A percentile compares a stretch with the other conserved stretches of the same genome.
phyloP scores from a whole-genome alignment of 1,284 basidiomycete species.

The Testicularia cyperi region DNA sequence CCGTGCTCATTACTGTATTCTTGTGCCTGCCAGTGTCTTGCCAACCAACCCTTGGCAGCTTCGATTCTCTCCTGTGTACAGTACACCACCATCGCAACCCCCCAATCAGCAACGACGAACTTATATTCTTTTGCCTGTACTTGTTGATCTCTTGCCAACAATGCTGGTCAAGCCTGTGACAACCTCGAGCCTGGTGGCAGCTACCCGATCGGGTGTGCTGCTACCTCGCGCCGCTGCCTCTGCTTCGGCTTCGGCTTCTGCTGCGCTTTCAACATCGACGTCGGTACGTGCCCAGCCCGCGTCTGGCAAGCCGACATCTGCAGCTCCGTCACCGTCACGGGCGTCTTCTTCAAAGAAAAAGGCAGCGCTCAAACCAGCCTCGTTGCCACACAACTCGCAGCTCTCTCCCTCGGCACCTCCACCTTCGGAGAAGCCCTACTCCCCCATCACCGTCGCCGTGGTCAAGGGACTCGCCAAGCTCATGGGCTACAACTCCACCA shows the following conservation, averaged over 20 bases:
- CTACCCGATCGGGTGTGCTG: slow-evolving; percentile 9
- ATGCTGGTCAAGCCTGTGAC: slow-evolving; percentile 25
- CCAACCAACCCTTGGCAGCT: too few species aligned
- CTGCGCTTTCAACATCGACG: slow-evolving; percentile 7
- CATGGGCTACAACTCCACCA: slow-evolving; percentile 65
- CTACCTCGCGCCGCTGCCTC: slow-evolving; percentile 9
- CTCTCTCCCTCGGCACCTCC: slow-evolving; percentile 48
- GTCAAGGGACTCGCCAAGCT: slow-evolving; percentile 61
- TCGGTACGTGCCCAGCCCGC: slow-evolving; percentile 2
- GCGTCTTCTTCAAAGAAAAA: too few species aligned
- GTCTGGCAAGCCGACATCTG: not conserved
- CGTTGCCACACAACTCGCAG: slow-evolving; percentile 31
- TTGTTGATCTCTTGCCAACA: not conserved
- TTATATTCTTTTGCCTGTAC: too few species aligned
- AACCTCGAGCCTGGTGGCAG: slow-evolving; percentile 8
- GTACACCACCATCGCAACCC: too few species aligned
- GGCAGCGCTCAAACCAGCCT: slow-evolving; percentile 1
- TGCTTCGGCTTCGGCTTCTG: not conserved
- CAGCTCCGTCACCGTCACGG: too few species aligned
- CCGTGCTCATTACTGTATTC: too few species aligned
- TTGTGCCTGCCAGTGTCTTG: too few species aligned
- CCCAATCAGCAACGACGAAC: too few species aligned
- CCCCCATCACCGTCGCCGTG: slow-evolving; percentile 44
- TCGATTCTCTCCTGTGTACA: too few species aligned
- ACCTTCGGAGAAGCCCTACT: slow-evolving; percentile 35